Evolutionary conservation across 2,329 filamentous ascomycete species (phyloP), one percentile per base, ranked within the genome.

Genomic region (Colletotrichum liaoningense): DNA sequence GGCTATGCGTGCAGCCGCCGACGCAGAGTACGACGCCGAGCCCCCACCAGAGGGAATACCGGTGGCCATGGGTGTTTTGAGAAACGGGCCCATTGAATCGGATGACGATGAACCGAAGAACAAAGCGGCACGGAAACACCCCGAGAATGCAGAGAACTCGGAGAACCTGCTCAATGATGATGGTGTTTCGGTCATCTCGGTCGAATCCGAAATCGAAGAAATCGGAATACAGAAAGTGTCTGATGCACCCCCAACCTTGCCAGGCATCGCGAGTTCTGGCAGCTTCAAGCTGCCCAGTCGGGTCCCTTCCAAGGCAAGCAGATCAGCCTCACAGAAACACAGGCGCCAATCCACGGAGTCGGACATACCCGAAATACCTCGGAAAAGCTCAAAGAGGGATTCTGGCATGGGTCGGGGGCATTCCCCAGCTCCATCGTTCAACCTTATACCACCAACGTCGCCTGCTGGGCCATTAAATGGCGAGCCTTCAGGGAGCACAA

Each of bases 351-450:
- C 71, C 77, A 70, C 81, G 63, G 76, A 85, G 75, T 63, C 83
- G 68, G 78, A 83, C n/a, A 77, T 87, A 4, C 91, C 91, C 0
- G 85, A 88, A 8, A 88, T 95, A 38, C 93, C 94, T 2, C 88
- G 93, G 35, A 94, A 93, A 82, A 95, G 92, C 79, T 95, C 93
- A 0, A 91, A 91, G 79, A 88, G 92, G 72, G 83, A 88, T 72
- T 90, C 89, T 2, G 83, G 81, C 54, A 79, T 77, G 35, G 81
- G 80, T 28, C 79, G 80, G n/a, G 78, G 83, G 28, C 79, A 75
- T 67, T 76, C 77, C 35, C 80, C 80, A 14, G 76, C 81, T 26
- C 80, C 83, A 9, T 83, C 84, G 26, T 79, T 85, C 55, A 83
- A 81, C 65, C 46, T 83, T n/a, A 76, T 55, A 63, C 78, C 55